A percentile compares a stretch with the other conserved stretches of the same genome.
These are phyloP conservation scores for Vitis labrusca DNA, from an alignment of 164 flowering plant genomes.

Conservation along the genomic window DNA sequence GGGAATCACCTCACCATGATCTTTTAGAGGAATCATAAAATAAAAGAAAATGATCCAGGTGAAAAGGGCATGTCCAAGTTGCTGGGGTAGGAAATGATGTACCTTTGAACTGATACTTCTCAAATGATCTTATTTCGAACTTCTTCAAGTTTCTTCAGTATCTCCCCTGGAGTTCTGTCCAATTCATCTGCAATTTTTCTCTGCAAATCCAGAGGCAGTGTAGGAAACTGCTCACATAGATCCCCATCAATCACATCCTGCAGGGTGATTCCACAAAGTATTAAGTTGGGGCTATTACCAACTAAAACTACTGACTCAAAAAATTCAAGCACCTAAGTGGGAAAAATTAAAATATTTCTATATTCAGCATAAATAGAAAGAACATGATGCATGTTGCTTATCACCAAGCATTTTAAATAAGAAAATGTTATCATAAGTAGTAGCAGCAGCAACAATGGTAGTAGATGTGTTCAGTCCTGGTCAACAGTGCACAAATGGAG, in stretches of 20 bases:
- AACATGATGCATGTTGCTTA: background rate
- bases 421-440: no score
- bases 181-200: conserved; percentile 97
- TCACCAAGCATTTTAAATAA: no score
- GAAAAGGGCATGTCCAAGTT: background rate
- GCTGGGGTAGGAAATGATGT: background rate
- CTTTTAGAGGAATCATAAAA: background rate
- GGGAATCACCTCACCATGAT: no score
- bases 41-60: background rate
- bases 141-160: conserved; percentile 95
- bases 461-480: no score
- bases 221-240: conserved; percentile 96
- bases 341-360: background rate
- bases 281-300: background rate
- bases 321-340: background rate
- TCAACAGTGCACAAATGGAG: no score
- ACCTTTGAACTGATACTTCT: conserved; percentile 21
- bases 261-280: conserved; percentile 16
- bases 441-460: no score
- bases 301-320: no score
- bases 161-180: conserved; percentile 97
- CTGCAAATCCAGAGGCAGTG: conserved; percentile 85
- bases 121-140: conserved; percentile 82
- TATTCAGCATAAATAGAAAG: background rate
- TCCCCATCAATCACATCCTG: conserved; percentile 99